These are phyloP conservation scores for Trametes sp. DNA, from an alignment of 1,284 basidiomycete species.

Conservation along the genomic window DNA sequence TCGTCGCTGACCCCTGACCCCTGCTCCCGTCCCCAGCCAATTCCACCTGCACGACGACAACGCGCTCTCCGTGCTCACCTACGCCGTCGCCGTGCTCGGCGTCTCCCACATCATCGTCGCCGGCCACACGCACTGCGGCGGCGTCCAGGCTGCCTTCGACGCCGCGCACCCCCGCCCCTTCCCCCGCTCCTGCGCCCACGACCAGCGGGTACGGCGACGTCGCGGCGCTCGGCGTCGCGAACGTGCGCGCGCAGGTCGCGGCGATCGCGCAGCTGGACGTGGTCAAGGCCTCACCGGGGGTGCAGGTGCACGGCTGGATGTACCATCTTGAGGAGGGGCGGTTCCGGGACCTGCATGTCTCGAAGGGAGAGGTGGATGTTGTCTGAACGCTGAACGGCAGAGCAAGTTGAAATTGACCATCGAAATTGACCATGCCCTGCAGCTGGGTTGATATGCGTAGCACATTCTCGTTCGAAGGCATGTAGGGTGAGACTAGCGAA, in stretches of 20 bases:
- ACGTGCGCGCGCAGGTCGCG: slow-evolving; percentile 79
- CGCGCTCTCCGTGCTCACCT: slow-evolving; percentile 81
- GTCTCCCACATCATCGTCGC: slow-evolving; percentile 87
- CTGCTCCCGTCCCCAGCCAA: slow-evolving; percentile 58
- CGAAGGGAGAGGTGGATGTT: slow-evolving; percentile 24
- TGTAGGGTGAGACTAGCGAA: too few species aligned
- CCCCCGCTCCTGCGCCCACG: slow-evolving; percentile 53
- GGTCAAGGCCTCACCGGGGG: slow-evolving; percentile 63
- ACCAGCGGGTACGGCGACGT: slow-evolving; percentile 56
- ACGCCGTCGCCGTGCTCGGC: slow-evolving; percentile 80
- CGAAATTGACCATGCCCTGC: too few species aligned
- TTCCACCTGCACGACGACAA: slow-evolving; percentile 84
- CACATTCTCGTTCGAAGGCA: too few species aligned
- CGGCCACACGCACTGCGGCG: slow-evolving; percentile 86
- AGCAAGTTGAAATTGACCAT: too few species aligned
- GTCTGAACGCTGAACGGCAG: neutral
- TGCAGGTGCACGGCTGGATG: slow-evolving; percentile 87
- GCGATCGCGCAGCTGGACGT: slow-evolving; percentile 72
- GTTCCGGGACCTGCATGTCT: slow-evolving; percentile 72
- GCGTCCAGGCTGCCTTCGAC: slow-evolving; percentile 68
- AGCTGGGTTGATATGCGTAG: too few species aligned
- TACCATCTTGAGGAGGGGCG: slow-evolving; percentile 78
- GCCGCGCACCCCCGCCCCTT: slow-evolving; percentile 40
- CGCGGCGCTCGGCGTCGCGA: slow-evolving; percentile 70
- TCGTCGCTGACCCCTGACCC: too few species aligned